A percentile compares a stretch with the other conserved stretches of the same genome.
Conservation (phyloP, 108 stramenopile species). For the Nitzschia palea region DNA sequence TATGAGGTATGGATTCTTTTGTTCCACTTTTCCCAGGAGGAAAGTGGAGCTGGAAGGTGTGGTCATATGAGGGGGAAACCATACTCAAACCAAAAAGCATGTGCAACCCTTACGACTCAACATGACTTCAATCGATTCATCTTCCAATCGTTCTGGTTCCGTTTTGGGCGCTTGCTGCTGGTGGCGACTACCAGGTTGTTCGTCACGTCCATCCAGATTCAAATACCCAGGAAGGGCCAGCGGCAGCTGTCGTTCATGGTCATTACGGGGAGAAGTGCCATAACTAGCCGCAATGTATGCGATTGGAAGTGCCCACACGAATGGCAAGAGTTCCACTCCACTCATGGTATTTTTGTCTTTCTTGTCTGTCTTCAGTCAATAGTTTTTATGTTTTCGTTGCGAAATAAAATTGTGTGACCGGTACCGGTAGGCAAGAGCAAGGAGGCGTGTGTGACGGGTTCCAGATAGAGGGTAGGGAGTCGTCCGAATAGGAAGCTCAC, state of each 20-base stretch:
- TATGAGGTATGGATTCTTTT: too few species aligned
- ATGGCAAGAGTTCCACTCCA: conserved; percentile 10
- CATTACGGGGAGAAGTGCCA: background rate
- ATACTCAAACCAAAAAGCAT: background rate
- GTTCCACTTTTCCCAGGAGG: too few species aligned
- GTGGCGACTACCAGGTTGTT: too few species aligned
- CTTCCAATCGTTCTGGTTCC: too few species aligned
- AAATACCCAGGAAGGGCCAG: background rate
- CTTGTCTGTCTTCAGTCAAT: background rate
- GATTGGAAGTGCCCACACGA: conserved; percentile 21
- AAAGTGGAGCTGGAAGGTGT: too few species aligned
- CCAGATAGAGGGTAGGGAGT: too few species aligned
- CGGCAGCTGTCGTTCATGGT: background rate
- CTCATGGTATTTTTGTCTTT: background rate
- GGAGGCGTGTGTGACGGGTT: too few species aligned
- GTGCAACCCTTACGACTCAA: background rate
- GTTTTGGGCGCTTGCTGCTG: too few species aligned
- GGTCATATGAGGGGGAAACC: too few species aligned
- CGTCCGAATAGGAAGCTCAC: too few species aligned
- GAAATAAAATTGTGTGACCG: background rate
- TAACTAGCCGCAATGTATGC: conserved; percentile 8
- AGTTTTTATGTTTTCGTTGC: background rate
- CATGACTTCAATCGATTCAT: background rate
- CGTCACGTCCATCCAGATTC: background rate
- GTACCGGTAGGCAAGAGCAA: too few species aligned